Evolutionary conservation across 176 grass and related monocot species (phyloP).

Genomic region (Raddia distichophylla): DNA sequence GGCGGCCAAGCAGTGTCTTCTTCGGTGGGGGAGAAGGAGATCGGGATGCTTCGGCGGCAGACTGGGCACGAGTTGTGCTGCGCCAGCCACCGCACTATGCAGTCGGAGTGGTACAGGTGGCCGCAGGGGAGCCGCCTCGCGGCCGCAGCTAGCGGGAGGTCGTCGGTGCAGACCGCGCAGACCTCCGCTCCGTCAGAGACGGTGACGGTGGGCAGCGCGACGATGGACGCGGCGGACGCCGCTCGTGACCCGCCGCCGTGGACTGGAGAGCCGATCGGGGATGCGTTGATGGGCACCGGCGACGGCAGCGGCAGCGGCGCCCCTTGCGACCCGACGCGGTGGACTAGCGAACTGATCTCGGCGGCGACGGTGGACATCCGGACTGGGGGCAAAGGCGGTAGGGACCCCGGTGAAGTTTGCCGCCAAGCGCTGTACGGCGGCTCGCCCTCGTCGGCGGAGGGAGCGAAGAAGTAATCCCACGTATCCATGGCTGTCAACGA

Average conservation of each 20-base stretch:
- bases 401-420: background rate
- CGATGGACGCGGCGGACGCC: background rate
- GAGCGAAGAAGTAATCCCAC: background rate
- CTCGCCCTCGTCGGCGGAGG: background rate
- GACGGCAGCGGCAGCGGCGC: too few relatives aligned
- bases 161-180: background rate
- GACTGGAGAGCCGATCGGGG: background rate
- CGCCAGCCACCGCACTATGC: constrained; percentile 27
- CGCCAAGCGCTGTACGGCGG: background rate
- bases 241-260: background rate
- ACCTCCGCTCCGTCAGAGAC: background rate
- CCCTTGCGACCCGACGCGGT: too few relatives aligned
- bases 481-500: background rate
- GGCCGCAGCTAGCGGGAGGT: background rate
- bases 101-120: constrained; percentile 36
- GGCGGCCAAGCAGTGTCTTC: background rate
- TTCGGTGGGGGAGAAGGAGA: background rate
- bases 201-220: constrained; percentile 11
- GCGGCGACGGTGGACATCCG: background rate
- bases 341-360: background rate
- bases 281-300: background rate
- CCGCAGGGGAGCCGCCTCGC: constrained; percentile 2
- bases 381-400: background rate
- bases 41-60: constrained; percentile 31
- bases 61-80: constrained; percentile 37